These are phyloP conservation scores for Coleophoma crateriformis DNA, from an alignment of 2,329 filamentous ascomycete species.

Conservation along the genomic window DNA sequence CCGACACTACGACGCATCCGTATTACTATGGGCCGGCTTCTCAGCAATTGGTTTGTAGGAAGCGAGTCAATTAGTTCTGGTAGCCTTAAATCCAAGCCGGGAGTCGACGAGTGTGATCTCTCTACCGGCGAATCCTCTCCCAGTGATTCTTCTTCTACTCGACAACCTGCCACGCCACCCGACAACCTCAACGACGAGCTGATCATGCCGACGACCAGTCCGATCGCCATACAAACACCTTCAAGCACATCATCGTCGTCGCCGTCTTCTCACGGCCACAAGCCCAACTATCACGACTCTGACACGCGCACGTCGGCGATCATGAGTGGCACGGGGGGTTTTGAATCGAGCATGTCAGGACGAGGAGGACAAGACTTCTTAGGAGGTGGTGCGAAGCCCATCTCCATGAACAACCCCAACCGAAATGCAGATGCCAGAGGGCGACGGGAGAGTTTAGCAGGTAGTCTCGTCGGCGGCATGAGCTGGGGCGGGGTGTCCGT, in stretches of 20 bases:
- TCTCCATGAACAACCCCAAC: constrained; percentile 59
- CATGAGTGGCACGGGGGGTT: constrained; percentile 42
- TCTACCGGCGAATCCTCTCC: constrained; percentile 3
- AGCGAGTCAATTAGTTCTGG: neutral
- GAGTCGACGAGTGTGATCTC: neutral
- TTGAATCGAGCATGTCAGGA: constrained; percentile 47
- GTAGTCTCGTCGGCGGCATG: constrained; percentile 73
- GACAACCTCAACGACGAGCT: neutral
- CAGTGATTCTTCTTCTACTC: constrained; percentile 5
- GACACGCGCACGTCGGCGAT: constrained; percentile 43
- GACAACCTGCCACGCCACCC: constrained; percentile 8
- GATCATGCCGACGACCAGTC: constrained; percentile 26
- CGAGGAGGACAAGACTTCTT: constrained; percentile 55
- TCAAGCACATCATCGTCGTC: constrained; percentile 27
- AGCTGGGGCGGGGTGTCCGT: constrained; percentile 97
- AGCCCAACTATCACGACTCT: constrained; percentile 18
- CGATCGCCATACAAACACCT: constrained; percentile 27
- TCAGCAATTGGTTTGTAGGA: neutral
- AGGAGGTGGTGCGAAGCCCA: constrained; percentile 59
- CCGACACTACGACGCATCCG: neutral
- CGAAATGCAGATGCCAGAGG: constrained; percentile 51
- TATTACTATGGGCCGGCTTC: neutral
- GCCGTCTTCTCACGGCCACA: constrained; percentile 29
- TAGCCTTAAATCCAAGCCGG: constrained; percentile 1
- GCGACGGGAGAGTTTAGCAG: constrained; percentile 56